Evolutionary conservation across 2,329 filamentous ascomycete species (phyloP).

Genomic region (Microsporum canis): DNA sequence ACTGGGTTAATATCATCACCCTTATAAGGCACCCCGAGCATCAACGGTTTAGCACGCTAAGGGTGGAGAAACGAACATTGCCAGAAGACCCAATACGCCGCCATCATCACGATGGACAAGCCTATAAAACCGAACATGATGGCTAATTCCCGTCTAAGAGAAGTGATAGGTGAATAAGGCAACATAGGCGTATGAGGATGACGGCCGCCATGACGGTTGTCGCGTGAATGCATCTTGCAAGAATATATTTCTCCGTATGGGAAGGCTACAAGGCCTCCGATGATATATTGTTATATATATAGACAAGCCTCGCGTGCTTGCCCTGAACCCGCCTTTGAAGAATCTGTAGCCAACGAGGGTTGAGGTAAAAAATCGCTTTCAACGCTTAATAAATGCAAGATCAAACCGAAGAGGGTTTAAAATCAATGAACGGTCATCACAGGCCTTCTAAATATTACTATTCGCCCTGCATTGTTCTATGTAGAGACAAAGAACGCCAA

Average conservation of each 20-base stretch:
- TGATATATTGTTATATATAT: neutral
- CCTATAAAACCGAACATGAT: slow-evolving; percentile 31
- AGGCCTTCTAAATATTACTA: neutral
- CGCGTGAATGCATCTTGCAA: neutral
- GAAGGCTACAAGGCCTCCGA: neutral
- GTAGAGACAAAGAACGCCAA: slow-evolving; percentile 2
- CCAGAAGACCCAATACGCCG: slow-evolving; percentile 27
- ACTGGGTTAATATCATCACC: neutral
- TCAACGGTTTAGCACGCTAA: neutral
- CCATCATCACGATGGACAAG: slow-evolving; percentile 25
- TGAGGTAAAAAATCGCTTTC: neutral
- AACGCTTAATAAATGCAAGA: neutral
- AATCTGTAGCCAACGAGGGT: neutral
- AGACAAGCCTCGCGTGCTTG: neutral
- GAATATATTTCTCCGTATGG: neutral
- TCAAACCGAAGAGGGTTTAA: neutral
- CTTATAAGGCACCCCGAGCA: neutral
- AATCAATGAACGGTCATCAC: neutral
- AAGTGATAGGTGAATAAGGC: slow-evolving; percentile 22
- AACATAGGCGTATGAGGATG: slow-evolving; percentile 9
- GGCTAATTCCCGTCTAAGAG: slow-evolving; percentile 28
- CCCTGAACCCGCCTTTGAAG: neutral
- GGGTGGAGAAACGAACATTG: slow-evolving; percentile 18
- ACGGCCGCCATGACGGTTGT: neutral
- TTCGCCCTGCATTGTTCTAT: neutral